Percentiles rank a stretch among this genome's conserved stretches.
Conservation (phyloP, 768 basidiomycete genomes). For the Obba rivulosa region DNA sequence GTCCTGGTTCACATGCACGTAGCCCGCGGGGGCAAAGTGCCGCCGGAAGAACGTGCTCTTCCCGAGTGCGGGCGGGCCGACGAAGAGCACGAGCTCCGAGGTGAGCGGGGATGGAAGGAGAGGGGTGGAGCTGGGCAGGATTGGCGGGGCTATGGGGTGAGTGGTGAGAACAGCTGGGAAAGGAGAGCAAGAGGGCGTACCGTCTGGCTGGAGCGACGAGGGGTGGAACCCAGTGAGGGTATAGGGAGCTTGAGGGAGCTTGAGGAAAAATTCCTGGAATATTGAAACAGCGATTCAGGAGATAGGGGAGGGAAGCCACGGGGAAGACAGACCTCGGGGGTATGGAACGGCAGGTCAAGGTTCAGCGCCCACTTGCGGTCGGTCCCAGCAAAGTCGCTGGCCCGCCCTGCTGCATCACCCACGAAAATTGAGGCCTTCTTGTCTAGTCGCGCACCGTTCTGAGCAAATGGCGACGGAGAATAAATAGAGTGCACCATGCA, state of each 20-base stretch:
- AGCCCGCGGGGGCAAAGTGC: conserved; percentile 63
- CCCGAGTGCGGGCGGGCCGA: conserved; percentile 62
- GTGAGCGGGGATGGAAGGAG: conserved; percentile 30
- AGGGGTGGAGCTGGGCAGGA: conserved; percentile 46
- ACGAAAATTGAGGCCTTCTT: conserved; percentile 66
- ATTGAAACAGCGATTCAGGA: background rate
- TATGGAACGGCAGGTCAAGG: conserved; percentile 64
- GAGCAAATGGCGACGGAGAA: background rate
- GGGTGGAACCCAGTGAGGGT: conserved; percentile 68
- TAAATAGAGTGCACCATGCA: background rate
- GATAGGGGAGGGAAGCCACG: background rate
- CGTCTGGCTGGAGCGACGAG: conserved; percentile 33
- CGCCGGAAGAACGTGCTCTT: conserved; percentile 77
- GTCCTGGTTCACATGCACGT: conserved; percentile 87
- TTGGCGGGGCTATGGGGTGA: conserved; percentile 17
- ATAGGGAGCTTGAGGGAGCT: conserved; percentile 34
- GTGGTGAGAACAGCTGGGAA: background rate
- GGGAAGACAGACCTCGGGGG: conserved; percentile 67
- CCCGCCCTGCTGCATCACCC: conserved; percentile 86
- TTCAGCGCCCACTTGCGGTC: conserved; percentile 88
- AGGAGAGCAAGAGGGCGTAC: conserved; percentile 8
- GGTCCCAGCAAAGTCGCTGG: conserved; percentile 70
- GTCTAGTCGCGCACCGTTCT: conserved; percentile 42
- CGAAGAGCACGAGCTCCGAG: conserved; percentile 53
- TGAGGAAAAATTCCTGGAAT: conserved; percentile 74